These are phyloP conservation scores for Cladosporium velox DNA, from an alignment of 2,329 filamentous ascomycete genomes.

Conservation along the genomic window DNA sequence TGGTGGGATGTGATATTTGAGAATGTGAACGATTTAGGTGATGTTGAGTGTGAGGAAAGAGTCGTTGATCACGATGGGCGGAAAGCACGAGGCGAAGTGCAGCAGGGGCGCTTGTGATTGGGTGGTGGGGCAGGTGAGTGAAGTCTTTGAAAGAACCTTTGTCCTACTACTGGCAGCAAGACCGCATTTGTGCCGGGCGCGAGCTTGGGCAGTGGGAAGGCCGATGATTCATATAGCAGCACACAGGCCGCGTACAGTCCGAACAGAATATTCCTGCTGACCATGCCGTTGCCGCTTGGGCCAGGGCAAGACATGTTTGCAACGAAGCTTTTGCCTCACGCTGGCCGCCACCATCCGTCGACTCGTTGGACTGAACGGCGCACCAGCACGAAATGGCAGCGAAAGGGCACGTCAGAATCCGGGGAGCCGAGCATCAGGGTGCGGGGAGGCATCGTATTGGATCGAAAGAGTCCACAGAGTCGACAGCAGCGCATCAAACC, in stretches of 20 bases:
- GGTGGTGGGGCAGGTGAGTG: slow-evolving; percentile 9
- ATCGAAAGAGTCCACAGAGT: neutral
- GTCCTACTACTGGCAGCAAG: slow-evolving; percentile 13
- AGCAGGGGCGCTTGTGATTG: slow-evolving; percentile 16
- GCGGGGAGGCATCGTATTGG: slow-evolving; percentile 8
- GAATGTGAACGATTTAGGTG: neutral
- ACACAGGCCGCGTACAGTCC: neutral
- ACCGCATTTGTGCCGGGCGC: slow-evolving; percentile 13
- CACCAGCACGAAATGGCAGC: neutral
- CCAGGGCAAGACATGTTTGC: slow-evolving; percentile 1
- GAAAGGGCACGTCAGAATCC: slow-evolving; percentile 12
- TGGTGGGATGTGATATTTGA: neutral
- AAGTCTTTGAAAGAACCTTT: slow-evolving; percentile 22
- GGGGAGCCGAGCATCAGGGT: slow-evolving; percentile 15
- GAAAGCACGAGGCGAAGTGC: slow-evolving; percentile 10
- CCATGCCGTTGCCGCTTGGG: slow-evolving; percentile 17
- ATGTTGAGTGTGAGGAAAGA: neutral
- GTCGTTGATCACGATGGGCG: neutral
- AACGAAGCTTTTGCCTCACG: slow-evolving; percentile 16
- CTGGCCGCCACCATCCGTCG: slow-evolving; percentile 4
- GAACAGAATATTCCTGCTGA: slow-evolving; percentile 12
- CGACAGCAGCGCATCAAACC: neutral
- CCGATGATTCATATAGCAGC: slow-evolving; percentile 18
- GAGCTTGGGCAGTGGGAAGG: neutral
- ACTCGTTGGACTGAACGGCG: neutral